These are phyloP conservation scores for Priceomyces carsonii DNA, from an alignment of 805 yeast species.

Conservation along the genomic window DNA sequence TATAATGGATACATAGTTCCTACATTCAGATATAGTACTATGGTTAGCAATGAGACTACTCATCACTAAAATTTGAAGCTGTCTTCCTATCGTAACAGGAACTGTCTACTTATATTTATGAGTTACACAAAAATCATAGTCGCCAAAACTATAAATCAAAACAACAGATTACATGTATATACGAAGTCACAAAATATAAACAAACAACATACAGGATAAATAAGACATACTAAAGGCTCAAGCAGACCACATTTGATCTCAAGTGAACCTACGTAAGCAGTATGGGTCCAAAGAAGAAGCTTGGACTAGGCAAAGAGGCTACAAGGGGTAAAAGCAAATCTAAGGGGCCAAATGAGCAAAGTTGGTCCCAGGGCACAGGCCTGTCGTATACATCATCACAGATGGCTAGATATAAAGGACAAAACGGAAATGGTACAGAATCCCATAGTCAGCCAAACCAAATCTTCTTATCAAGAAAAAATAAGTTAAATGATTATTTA, in stretches of 20 bases:
- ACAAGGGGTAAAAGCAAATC: constrained; percentile 2
- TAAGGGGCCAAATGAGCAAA: neutral
- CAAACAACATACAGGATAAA: constrained; percentile 14
- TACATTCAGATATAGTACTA: constrained; percentile 2
- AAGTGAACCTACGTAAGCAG: neutral
- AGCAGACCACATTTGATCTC: neutral
- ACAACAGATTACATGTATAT: constrained; percentile 3
- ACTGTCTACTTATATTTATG: neutral
- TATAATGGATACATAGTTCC: neutral
- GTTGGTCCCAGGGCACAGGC: constrained; percentile 2
- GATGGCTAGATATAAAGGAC: neutral
- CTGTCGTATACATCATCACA: neutral
- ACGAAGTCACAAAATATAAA: constrained; percentile 10
- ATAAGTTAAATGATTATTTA: constrained; percentile 18
- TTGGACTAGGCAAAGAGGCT: constrained; percentile 3
- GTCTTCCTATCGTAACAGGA: too few species aligned
- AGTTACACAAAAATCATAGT: constrained; percentile 7
- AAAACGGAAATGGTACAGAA: constrained; percentile 1
- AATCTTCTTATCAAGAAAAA: constrained; percentile 17
- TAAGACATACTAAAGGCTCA: neutral
- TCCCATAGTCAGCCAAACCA: constrained; percentile 10
- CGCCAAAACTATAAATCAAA: constrained; percentile 5
- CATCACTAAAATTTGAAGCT: neutral
- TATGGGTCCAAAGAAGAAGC: constrained; percentile 12
- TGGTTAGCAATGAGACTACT: neutral